These are phyloP conservation scores for Aspergillus glaucus DNA, from an alignment of 2,329 filamentous ascomycete genomes.

Conservation along the genomic window DNA sequence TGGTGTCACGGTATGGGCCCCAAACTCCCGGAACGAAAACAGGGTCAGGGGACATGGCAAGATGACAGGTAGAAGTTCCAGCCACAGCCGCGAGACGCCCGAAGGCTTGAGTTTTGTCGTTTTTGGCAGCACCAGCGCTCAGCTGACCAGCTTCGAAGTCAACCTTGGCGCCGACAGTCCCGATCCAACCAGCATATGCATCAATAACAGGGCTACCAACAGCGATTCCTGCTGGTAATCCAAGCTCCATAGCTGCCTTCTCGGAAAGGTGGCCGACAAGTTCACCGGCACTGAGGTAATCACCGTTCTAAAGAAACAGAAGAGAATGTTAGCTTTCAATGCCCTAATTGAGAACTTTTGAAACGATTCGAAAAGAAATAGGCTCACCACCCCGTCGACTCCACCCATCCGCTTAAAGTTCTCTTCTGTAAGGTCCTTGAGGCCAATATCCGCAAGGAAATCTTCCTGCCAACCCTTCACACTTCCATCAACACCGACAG, in stretches of 20 bases:
- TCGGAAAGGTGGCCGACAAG: slow-evolving; percentile 79
- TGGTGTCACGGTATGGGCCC: slow-evolving; percentile 92
- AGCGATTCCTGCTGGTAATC: slow-evolving; percentile 78
- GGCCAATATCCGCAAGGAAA: slow-evolving; percentile 78
- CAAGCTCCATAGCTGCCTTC: slow-evolving; percentile 74
- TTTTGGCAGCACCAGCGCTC: slow-evolving; percentile 61
- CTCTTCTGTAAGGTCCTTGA: slow-evolving; percentile 76
- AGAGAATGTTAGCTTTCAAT: slow-evolving; percentile 5
- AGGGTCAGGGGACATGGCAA: slow-evolving; percentile 88
- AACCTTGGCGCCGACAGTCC: slow-evolving; percentile 95
- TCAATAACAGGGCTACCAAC: slow-evolving; percentile 97
- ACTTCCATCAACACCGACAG: slow-evolving; percentile 93
- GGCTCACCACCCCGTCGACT: slow-evolving; percentile 85
- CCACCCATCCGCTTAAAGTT: slow-evolving; percentile 91
- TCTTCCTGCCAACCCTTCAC: slow-evolving; percentile 98
- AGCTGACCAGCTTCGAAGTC: slow-evolving; percentile 63
- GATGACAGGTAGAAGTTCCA: slow-evolving; percentile 92
- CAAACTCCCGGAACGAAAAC: slow-evolving; percentile 95
- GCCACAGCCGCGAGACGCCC: slow-evolving; percentile 88
- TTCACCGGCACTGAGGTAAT: slow-evolving; percentile 86
- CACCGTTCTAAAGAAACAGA: slow-evolving; percentile 63
- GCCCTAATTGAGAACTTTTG: not conserved
- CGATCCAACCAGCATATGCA: slow-evolving; percentile 97
- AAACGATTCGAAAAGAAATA: slow-evolving; percentile 28
- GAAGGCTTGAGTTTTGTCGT: slow-evolving; percentile 88